Evolutionary conservation across 2,329 filamentous ascomycete species (phyloP).

Genomic region (Calonectria pteridis): DNA sequence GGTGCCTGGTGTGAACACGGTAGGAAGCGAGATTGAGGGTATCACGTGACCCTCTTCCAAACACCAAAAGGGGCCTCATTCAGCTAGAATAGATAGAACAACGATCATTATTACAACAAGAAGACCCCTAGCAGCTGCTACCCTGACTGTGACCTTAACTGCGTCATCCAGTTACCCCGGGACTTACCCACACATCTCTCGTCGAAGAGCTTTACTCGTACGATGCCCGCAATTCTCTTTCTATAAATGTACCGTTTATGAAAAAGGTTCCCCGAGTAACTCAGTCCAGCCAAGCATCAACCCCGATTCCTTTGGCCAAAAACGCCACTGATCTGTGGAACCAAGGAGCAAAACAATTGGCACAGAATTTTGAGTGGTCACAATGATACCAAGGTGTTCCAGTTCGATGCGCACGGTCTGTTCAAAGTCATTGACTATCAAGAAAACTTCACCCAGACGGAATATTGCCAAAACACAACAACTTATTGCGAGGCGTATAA

Average conservation of each 20-base stretch:
- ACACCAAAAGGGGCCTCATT: too few species aligned
- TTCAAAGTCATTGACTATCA: constrained; percentile 3
- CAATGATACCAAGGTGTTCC: background rate
- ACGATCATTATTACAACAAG: too few species aligned
- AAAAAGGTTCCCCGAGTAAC: background rate
- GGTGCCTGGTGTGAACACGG: too few species aligned
- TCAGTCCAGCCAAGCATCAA: background rate
- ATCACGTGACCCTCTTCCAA: too few species aligned
- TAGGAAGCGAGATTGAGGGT: too few species aligned
- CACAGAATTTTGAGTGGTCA: background rate
- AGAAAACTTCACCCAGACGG: background rate
- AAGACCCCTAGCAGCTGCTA: too few species aligned
- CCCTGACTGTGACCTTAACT: too few species aligned
- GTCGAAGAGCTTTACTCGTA: background rate
- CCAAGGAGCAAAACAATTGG: background rate
- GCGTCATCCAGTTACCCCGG: too few species aligned
- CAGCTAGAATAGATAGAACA: too few species aligned
- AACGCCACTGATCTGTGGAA: background rate
- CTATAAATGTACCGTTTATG: background rate
- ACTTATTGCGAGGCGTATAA: constrained; percentile 7
- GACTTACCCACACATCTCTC: background rate
- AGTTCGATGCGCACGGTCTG: background rate
- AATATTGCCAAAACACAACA: background rate
- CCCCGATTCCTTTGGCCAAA: background rate
- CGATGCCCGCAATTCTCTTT: background rate